phyloP scores from a whole-genome alignment of 257 asterid genomes.

The Solanum appendiculatum region DNA sequence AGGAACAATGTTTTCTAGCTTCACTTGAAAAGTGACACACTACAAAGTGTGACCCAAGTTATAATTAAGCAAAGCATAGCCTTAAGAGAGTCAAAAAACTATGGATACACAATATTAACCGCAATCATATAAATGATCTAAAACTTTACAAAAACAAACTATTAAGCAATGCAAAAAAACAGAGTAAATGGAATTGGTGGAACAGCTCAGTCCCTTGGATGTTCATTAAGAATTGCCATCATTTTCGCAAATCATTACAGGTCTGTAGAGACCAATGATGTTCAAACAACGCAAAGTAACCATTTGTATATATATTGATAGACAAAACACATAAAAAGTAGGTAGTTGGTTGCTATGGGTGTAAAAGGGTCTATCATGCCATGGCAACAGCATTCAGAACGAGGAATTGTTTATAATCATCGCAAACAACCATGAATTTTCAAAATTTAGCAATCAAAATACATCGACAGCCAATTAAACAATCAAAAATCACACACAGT shows the following conservation, averaged over 20 bases:
- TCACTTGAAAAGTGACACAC: not conserved
- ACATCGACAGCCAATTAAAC: not conserved
- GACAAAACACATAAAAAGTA: too few relatives aligned
- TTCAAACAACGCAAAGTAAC: not conserved
- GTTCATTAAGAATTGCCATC: not conserved
- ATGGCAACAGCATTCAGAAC: slow-evolving; percentile 48
- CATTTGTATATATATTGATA: not conserved
- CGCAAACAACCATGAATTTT: slow-evolving; percentile 1
- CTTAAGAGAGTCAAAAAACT: not conserved
- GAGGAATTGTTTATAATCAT: slow-evolving; percentile 72
- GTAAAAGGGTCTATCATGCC: slow-evolving; percentile 64
- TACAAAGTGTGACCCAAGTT: not conserved
- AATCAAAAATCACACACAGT: not conserved
- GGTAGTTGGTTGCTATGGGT: slow-evolving; percentile 49
- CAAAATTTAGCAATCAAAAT: not conserved
- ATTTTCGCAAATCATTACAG: not conserved
- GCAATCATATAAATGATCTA: too few relatives aligned
- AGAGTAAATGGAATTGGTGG: not conserved
- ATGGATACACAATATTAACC: not conserved
- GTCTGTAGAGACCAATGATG: not conserved
- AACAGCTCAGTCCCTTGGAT: not conserved
- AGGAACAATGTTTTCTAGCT: not conserved
- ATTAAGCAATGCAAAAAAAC: not conserved
- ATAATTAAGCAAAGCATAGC: not conserved
- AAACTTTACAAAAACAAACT: not conserved